phyloP scores from a whole-genome alignment of 371 early-diverging fungal genomes.

The Funneliformis caledonium region DNA sequence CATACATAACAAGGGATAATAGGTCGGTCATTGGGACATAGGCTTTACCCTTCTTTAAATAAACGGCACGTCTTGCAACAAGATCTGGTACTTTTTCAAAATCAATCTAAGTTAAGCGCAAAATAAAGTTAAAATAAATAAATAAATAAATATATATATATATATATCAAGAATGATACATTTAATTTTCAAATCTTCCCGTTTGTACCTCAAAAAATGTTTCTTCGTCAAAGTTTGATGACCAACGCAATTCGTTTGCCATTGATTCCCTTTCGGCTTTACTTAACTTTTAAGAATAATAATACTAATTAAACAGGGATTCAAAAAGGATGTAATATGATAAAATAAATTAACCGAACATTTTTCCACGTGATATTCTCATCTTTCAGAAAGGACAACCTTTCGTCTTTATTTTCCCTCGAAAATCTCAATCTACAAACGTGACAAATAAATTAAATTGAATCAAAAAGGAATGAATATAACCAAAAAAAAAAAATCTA shows the following conservation, averaged over 20 bases:
- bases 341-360: constrained; percentile 46
- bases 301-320: too few relatives aligned
- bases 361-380: constrained; percentile 63
- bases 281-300: constrained; percentile 26
- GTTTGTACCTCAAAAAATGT: constrained; percentile 59
- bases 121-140: background rate
- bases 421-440: constrained; percentile 58
- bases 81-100: constrained; percentile 86
- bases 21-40: constrained; percentile 83
- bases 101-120: constrained; percentile 62
- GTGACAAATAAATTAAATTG: background rate
- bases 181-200: background rate
- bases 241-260: constrained; percentile 28
- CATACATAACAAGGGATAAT: constrained; percentile 74
- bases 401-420: constrained; percentile 60
- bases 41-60: constrained; percentile 79
- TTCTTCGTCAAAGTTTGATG: constrained; percentile 43
- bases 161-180: background rate
- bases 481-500: background rate
- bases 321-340: too few relatives aligned
- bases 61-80: constrained; percentile 72
- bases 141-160: background rate
- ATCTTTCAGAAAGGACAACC: constrained; percentile 57
- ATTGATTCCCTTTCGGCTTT: constrained; percentile 36
- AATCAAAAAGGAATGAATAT: background rate